phyloP scores from a whole-genome alignment of 2,329 filamentous ascomycete species.

The Botrytis deweyae region DNA sequence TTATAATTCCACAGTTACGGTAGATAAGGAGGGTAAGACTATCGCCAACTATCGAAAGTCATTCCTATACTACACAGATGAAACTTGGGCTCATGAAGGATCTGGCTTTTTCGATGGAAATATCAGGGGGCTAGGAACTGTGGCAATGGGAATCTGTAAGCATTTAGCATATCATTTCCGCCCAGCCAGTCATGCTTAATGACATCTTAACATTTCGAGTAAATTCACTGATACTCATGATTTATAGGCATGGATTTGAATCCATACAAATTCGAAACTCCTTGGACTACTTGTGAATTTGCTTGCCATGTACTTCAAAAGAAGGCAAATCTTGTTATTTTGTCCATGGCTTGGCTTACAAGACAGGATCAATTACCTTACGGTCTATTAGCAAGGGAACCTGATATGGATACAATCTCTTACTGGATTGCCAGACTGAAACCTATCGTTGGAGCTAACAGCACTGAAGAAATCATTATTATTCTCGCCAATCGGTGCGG shows the following conservation, averaged over 20 bases:
- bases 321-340: conserved; percentile 60
- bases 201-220: neutral
- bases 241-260: conserved; percentile 59
- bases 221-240: neutral
- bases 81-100: conserved; percentile 61
- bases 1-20: conserved; percentile 55
- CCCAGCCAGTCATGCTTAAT: conserved; percentile 16
- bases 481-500: conserved; percentile 72
- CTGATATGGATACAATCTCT: conserved; percentile 69
- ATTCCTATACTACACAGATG: conserved; percentile 59
- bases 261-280: conserved; percentile 52
- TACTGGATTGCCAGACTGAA: conserved; percentile 75
- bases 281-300: conserved; percentile 52
- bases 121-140: conserved; percentile 50
- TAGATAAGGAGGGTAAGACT: conserved; percentile 59
- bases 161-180: conserved; percentile 26
- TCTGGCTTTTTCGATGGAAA: conserved; percentile 50
- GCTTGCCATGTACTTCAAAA: conserved; percentile 53
- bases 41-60: conserved; percentile 61
- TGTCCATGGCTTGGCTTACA: conserved; percentile 80
- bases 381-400: conserved; percentile 52
- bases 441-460: conserved; percentile 56
- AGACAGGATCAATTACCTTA: conserved; percentile 49
- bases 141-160: conserved; percentile 60
- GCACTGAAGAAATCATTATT: conserved; percentile 60